A percentile compares a stretch with the other conserved stretches of the same genome.
Evolutionary conservation across 352 stramenopile species (phyloP).

Genomic region (Phytophthora kernoviae): DNA sequence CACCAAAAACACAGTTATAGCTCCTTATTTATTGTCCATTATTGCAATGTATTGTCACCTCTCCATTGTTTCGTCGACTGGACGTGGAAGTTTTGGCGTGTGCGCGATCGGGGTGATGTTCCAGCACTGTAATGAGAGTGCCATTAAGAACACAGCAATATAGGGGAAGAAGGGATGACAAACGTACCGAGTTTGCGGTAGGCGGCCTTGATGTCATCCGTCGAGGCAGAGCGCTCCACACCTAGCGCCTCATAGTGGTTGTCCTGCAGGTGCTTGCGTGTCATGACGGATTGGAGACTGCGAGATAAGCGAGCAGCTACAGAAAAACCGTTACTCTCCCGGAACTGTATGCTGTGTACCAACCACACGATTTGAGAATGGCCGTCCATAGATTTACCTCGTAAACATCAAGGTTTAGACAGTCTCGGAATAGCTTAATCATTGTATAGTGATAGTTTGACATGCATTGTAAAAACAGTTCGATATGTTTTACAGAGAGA

Average conservation of each 20-base stretch:
- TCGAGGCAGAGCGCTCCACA: constrained; percentile 60
- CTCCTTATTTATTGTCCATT: not conserved
- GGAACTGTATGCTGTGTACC: not conserved
- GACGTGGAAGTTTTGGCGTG: constrained; percentile 32
- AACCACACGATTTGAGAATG: not conserved
- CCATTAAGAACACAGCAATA: constrained; percentile 1
- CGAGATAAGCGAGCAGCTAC: constrained; percentile 1
- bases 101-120: constrained; percentile 75
- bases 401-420: not conserved
- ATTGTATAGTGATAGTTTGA: not conserved
- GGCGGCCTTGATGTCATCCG: constrained; percentile 76
- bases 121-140: constrained; percentile 42
- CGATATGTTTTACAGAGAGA: not conserved
- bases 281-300: constrained; percentile 12
- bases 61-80: constrained; percentile 32
- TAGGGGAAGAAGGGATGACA: not conserved
- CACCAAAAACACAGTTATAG: not conserved
- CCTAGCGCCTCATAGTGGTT: constrained; percentile 74
- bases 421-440: not conserved
- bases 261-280: constrained; percentile 29
- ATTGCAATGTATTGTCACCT: constrained; percentile 22
- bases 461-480: not conserved
- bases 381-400: too few species aligned
- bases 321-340: not conserved
- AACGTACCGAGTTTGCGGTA: constrained; percentile 75